phyloP scores from a whole-genome alignment of 805 yeast species.

The Candida awuae region DNA sequence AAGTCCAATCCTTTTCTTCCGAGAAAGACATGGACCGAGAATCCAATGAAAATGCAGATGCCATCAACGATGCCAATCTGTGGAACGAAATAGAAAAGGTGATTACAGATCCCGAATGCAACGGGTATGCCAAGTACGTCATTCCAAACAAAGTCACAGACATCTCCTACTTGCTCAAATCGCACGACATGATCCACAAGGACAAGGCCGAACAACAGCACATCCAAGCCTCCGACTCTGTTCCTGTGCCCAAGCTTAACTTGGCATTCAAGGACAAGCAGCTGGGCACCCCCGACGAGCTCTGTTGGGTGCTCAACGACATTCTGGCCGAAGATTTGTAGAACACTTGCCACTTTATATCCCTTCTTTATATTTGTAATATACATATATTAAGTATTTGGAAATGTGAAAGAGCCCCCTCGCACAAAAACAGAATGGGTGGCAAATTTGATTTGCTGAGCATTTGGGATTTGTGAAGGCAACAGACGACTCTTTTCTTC shows the following conservation, averaged over 20 bases:
- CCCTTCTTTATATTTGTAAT: not conserved
- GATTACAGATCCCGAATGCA: not conserved
- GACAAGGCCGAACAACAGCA: not conserved
- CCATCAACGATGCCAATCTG: not conserved
- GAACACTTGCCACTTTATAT: not conserved
- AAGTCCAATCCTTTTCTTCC: not conserved
- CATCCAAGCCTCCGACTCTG: not conserved
- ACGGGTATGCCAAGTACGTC: not conserved
- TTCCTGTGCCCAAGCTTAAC: constrained; percentile 11
- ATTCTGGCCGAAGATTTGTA: constrained; percentile 30
- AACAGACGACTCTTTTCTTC: constrained; percentile 1
- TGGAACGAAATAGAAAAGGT: constrained; percentile 4
- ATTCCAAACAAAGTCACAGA: constrained; percentile 19
- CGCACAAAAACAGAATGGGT: not conserved
- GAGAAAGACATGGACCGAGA: not conserved
- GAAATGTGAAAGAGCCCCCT: not conserved
- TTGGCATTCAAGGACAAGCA: constrained; percentile 22
- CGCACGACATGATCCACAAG: constrained; percentile 3
- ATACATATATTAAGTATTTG: not conserved
- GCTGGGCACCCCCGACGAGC: constrained; percentile 49
- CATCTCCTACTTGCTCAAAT: constrained; percentile 24
- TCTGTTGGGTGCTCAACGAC: constrained; percentile 65
- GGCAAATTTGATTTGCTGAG: not conserved
- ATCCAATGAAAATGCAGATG: not conserved
- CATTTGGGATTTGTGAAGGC: not conserved